Percentiles rank a stretch among this genome's conserved stretches.
These are phyloP conservation scores for Trametes maxima DNA, from an alignment of 768 basidiomycete species.

Conservation along the genomic window DNA sequence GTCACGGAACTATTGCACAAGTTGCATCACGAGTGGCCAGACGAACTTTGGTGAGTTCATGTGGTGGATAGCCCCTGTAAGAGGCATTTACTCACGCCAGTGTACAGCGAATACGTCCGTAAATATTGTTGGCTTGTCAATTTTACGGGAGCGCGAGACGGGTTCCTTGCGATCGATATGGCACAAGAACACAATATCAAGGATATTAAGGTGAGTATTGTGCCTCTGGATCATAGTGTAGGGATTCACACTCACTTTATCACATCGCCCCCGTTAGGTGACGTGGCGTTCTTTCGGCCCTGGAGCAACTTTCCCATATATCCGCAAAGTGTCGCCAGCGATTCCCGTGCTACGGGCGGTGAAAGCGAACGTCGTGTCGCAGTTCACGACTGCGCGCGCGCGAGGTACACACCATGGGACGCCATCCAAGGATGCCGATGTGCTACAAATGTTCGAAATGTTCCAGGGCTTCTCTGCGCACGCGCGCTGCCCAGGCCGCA, in stretches of 20 bases:
- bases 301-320: conserved; percentile 8
- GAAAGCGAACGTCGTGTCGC: neutral
- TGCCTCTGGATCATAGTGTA: neutral
- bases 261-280: neutral
- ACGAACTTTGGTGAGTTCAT: conserved; percentile 22
- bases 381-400: neutral
- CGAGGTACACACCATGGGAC: no score
- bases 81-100: neutral
- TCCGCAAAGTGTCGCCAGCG: neutral
- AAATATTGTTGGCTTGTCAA: conserved; percentile 22
- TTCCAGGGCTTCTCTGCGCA: no score
- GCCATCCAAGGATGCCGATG: no score
- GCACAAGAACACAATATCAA: conserved; percentile 41
- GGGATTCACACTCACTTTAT: neutral
- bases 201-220: conserved; percentile 37
- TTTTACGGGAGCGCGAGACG: conserved; percentile 26
- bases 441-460: no score
- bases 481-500: no score
- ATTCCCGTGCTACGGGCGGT: neutral
- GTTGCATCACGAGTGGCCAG: conserved; percentile 32
- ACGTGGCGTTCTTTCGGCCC: conserved; percentile 16
- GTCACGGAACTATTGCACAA: conserved; percentile 33
- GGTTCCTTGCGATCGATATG: conserved; percentile 35
- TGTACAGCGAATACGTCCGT: neutral
- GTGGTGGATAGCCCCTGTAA: neutral